Evolutionary conservation across 2,329 filamentous ascomycete species (phyloP).

Genomic region (Aspergillus neotritici): DNA sequence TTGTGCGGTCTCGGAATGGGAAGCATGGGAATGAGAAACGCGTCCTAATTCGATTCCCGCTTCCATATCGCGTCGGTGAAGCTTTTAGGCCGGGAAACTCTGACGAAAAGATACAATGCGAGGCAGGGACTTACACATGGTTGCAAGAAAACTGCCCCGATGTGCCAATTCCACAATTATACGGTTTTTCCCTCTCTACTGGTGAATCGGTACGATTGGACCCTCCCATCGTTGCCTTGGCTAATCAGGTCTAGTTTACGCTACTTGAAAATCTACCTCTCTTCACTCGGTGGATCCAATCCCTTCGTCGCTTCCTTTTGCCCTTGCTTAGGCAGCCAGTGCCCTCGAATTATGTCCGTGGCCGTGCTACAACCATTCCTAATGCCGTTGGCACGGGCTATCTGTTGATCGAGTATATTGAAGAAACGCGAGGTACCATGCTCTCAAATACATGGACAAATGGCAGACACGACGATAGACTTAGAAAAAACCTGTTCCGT

Average conservation of each 20-base stretch:
- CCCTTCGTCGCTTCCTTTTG: constrained; percentile 3
- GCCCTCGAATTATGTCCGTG: constrained; percentile 3
- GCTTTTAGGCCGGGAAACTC: constrained; percentile 18
- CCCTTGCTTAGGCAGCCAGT: constrained; percentile 4
- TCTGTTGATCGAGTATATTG: constrained; percentile 18
- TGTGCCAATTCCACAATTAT: constrained; percentile 20
- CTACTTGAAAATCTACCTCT: constrained; percentile 6
- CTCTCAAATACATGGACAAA: constrained; percentile 19
- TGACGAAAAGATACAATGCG: constrained; percentile 25
- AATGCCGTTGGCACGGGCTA: constrained; percentile 8
- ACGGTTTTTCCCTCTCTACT: constrained; percentile 16
- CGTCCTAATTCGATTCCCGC: constrained; percentile 19
- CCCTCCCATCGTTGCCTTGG: not conserved
- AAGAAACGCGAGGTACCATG: constrained; percentile 13
- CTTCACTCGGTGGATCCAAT: constrained; percentile 2
- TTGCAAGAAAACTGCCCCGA: constrained; percentile 20
- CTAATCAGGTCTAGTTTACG: constrained; percentile 6
- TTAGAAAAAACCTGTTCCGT: constrained; percentile 17
- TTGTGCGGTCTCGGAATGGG: constrained; percentile 7
- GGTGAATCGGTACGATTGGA: too few relatives aligned
- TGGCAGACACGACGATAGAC: constrained; percentile 6
- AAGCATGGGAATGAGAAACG: not conserved
- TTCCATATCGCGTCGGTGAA: constrained; percentile 23
- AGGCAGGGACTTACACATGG: constrained; percentile 24
- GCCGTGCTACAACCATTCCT: constrained; percentile 1